These are phyloP conservation scores for Nakazawaea ambrosiae DNA, from an alignment of 805 yeast species.

Conservation along the genomic window DNA sequence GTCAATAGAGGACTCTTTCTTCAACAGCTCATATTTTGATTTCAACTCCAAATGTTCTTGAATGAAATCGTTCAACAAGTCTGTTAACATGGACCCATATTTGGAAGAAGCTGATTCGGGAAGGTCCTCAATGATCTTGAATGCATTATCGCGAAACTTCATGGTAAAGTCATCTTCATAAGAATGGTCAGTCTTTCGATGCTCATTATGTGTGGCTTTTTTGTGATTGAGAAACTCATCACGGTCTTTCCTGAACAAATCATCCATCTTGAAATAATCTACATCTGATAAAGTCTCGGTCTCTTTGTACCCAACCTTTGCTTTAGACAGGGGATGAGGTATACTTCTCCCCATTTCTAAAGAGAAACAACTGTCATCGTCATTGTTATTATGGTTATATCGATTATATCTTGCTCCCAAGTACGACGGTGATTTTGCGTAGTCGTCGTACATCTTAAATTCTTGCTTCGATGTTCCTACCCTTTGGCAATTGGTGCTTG, in stretches of 20 bases:
- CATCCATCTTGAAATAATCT: conserved; percentile 8
- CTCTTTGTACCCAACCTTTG: conserved; percentile 1
- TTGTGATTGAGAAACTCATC: conserved; percentile 1
- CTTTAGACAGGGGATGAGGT: not conserved
- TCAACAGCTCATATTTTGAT: conserved; percentile 1
- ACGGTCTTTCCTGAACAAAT: conserved; percentile 9
- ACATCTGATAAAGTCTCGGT: conserved; percentile 7
- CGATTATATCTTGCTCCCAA: too few species aligned
- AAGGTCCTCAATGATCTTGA: conserved; percentile 8
- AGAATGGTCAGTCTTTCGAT: not conserved
- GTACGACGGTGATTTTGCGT: too few species aligned
- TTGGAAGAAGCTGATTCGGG: conserved; percentile 9
- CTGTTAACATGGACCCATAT: conserved; percentile 7
- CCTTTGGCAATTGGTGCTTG: too few species aligned
- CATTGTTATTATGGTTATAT: not conserved
- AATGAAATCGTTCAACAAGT: conserved; percentile 2
- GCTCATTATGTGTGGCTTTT: too few species aligned
- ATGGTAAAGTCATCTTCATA: conserved; percentile 3
- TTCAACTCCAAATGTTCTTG: conserved; percentile 9
- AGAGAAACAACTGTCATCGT: conserved; percentile 2
- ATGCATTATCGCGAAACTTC: conserved; percentile 3
- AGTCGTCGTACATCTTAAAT: too few species aligned
- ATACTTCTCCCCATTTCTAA: conserved; percentile 4
- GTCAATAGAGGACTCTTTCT: too few species aligned
- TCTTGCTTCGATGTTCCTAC: too few species aligned